Base-by-base conservation (phyloP, 306 rosid species). In the Inga laurina region DNA sequence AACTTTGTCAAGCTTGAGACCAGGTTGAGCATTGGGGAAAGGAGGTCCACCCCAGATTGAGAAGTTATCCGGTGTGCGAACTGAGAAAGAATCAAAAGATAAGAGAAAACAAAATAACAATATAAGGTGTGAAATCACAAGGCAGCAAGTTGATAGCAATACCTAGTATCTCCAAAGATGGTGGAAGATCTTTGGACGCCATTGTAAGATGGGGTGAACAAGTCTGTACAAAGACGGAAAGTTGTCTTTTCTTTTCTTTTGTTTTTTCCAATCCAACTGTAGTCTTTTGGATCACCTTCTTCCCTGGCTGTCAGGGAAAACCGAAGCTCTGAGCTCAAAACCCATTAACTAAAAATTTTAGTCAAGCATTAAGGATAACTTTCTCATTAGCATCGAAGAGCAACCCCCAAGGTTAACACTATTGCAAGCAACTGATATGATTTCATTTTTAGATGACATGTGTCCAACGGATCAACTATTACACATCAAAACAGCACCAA, bases 1-100 rank as follows among this genome's bases (percentile, higher is more conserved):
- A 69, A 87, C 84, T 41, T 91, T 92, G 19, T 91, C 96, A 71
- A 91, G 94, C 89, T 90, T 92, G 81, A 83, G 61, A 68, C 64
- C 86, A 14, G 97, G 96, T 77, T 91, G 86, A 48, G 88, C 92
- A 80, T 86, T 79, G 79, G 56, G 52, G 52, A 92, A 93, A 10
- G 97, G 97, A 0, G 96, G 98, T 2, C 99, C 99, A 2, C 87
- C 91, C 99, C 98, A 95, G 87, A 93, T 79, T 4, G 90, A 95
- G 79, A 80, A 88, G 27, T 91, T 91, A 67, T 93, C 98, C 0
- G 95, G 94, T 48, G 84, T 88, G 70, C 96, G 92, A 85, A 95
- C 99, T 93, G 80, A 41, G 30, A 82, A 72, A 74, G 68, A 86
- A 30, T 70, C 34, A 27, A 72, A 39, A 6, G 21, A 70, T 62